Evolutionary conservation across 2,329 filamentous ascomycete genomes (phyloP).

Genomic region (Apiospora pterosperma): DNA sequence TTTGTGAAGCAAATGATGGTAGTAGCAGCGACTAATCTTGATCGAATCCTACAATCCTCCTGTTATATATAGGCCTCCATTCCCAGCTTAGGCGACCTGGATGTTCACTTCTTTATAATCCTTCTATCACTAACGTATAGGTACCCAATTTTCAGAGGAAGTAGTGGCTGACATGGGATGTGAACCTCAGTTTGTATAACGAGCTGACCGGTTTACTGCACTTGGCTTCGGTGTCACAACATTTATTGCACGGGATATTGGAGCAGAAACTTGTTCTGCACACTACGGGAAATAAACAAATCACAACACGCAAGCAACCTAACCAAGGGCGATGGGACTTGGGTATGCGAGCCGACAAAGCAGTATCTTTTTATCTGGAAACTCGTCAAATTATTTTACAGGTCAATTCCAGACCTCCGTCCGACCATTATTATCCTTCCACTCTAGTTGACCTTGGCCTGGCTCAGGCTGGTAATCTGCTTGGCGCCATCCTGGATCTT

Average conservation of each 20-base stretch:
- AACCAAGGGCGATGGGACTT: too few relatives aligned
- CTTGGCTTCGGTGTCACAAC: too few relatives aligned
- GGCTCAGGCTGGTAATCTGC: constrained; percentile 6
- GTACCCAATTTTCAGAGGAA: background rate
- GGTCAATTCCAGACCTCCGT: background rate
- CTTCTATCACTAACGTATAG: background rate
- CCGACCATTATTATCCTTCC: background rate
- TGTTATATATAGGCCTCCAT: too few relatives aligned
- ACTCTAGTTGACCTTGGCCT: constrained; percentile 10
- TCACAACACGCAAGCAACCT: background rate
- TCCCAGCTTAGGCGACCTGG: too few relatives aligned
- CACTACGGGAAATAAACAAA: background rate
- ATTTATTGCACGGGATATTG: too few relatives aligned
- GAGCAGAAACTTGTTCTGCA: too few relatives aligned
- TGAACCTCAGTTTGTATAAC: background rate
- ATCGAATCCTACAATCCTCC: too few relatives aligned
- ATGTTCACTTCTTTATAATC: too few relatives aligned
- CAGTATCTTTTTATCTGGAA: background rate
- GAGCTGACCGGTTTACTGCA: background rate
- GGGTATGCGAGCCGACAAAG: background rate
- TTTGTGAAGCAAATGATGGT: too few relatives aligned
- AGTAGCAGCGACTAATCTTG: too few relatives aligned
- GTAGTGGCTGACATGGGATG: background rate
- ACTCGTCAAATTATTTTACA: background rate
- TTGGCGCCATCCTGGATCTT: constrained; percentile 8